Percentiles rank a stretch among this genome's conserved stretches.
phyloP scores from a whole-genome alignment of 2,329 filamentous ascomycete species.

The Claviceps citrina region DNA sequence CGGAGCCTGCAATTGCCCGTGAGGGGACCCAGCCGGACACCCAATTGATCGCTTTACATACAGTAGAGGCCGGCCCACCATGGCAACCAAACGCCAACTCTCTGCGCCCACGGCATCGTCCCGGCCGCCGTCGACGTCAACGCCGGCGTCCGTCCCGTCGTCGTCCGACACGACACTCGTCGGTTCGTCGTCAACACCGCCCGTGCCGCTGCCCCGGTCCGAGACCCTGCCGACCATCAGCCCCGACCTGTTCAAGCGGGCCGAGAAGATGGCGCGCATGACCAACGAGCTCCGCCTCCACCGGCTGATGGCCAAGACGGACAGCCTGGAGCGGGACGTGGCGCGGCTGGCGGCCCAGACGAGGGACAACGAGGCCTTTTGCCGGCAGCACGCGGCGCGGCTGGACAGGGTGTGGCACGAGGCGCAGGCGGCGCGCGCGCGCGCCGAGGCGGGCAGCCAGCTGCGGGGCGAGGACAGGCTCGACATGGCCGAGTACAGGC shows the following conservation, averaged over 20 bases:
- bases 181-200: background rate
- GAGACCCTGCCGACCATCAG: background rate
- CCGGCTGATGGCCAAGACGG: constrained; percentile 13
- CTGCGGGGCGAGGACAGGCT: constrained; percentile 1
- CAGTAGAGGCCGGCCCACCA: no score
- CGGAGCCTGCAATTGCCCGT: no score
- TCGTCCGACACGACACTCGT: background rate
- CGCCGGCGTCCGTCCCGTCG: background rate
- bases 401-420: constrained; percentile 17
- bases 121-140: background rate
- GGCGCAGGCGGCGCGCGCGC: constrained; percentile 16
- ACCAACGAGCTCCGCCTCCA: constrained; percentile 22
- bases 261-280: constrained; percentile 22
- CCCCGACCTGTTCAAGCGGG: constrained; percentile 11
- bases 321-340: constrained; percentile 18
- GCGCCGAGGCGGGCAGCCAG: constrained; percentile 9
- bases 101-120: constrained; percentile 3
- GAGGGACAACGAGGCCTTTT: constrained; percentile 15
- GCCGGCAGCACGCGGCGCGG: constrained; percentile 15
- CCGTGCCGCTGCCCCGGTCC: background rate
- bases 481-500: constrained; percentile 1
- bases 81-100: constrained; percentile 3
- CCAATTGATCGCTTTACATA: no score
- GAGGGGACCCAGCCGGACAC: no score
- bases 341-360: constrained; percentile 13